Evolutionary conservation across 163 green algal genomes (phyloP).

Genomic region (Scenedesmus sp.): DNA sequence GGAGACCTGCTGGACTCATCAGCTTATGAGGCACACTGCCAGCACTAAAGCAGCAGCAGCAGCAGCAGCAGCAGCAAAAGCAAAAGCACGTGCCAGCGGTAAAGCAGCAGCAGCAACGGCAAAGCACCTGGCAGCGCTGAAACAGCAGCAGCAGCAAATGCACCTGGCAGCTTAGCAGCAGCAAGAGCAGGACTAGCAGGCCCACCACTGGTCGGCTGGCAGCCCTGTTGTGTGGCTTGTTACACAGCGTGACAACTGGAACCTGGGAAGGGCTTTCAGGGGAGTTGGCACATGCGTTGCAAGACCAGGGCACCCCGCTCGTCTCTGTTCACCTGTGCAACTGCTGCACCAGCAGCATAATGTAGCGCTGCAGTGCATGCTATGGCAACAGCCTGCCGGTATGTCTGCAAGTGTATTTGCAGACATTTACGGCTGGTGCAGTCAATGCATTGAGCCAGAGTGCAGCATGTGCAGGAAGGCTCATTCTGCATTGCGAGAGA

Average conservation of each 20-base stretch:
- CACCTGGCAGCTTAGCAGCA: no score
- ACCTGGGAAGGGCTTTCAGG: neutral
- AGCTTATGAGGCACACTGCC: conserved; percentile 82
- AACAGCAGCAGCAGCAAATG: neutral
- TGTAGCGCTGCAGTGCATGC: neutral
- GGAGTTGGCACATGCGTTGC: neutral
- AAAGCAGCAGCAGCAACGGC: neutral
- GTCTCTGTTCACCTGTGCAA: neutral
- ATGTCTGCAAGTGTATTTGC: no score
- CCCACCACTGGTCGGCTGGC: no score
- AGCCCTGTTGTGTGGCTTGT: no score
- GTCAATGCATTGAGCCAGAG: no score
- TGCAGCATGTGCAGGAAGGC: no score
- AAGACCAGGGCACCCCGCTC: neutral
- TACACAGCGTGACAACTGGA: neutral
- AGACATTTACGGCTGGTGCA: neutral
- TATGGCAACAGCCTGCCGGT: no score
- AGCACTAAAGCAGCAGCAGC: conserved; percentile 51
- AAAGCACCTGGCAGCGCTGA: neutral
- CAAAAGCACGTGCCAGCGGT: neutral
- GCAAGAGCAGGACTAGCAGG: no score
- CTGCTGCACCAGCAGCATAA: no score
- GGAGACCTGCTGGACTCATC: conserved; percentile 84
- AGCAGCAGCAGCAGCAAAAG: no score
- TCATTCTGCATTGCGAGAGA: neutral